These are phyloP conservation scores for Cladophialophora immunda DNA, from an alignment of 2,329 filamentous ascomycete genomes.

Conservation along the genomic window DNA sequence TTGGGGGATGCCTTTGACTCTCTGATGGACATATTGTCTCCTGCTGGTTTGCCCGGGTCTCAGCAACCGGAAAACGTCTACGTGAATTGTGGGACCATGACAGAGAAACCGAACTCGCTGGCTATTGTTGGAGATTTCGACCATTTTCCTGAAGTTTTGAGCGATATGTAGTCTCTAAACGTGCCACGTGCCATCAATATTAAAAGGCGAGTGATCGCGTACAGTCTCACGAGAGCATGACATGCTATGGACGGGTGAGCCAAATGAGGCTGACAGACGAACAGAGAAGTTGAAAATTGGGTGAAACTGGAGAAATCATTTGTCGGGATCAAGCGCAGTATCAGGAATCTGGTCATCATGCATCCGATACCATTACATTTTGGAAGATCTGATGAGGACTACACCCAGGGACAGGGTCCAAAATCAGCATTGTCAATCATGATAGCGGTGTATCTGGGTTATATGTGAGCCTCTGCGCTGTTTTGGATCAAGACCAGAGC, in stretches of 20 bases:
- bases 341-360: neutral
- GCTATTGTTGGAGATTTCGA: neutral
- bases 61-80: neutral
- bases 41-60: neutral
- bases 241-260: too few species aligned
- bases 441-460: too few species aligned
- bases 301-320: neutral
- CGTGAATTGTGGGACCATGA: neutral
- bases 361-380: too few species aligned
- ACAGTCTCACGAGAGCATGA: neutral
- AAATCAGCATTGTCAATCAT: too few species aligned
- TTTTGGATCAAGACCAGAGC: too few species aligned
- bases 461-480: too few species aligned
- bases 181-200: neutral
- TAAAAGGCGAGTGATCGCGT: neutral
- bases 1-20: neutral
- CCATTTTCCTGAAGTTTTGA: neutral
- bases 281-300: neutral
- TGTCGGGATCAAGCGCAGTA: neutral
- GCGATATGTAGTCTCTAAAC: neutral
- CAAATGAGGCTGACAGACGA: neutral
- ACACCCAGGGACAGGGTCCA: too few species aligned
- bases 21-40: neutral
- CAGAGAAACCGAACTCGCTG: neutral
- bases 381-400: too few species aligned